These are phyloP conservation scores for Lumnitzera littorea DNA, from an alignment of 345 rosid genomes.

Conservation along the genomic window DNA sequence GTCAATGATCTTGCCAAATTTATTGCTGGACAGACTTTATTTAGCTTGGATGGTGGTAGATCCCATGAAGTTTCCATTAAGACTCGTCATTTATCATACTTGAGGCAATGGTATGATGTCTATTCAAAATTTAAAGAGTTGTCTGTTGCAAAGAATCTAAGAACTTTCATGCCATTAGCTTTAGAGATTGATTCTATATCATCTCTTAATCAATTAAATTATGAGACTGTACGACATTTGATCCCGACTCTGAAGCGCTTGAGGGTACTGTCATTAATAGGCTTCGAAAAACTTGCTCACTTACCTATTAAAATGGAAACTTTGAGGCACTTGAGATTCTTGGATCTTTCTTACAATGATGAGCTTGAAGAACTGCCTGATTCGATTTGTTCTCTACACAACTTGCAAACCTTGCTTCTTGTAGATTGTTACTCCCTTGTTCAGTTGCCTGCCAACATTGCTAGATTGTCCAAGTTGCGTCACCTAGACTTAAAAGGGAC, in stretches of 20 bases:
- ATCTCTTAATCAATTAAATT: slow-evolving; percentile 1
- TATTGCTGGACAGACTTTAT: slow-evolving; percentile 6
- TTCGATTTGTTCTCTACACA: slow-evolving; percentile 6
- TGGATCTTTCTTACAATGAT: slow-evolving; percentile 7
- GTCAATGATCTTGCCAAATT: slow-evolving; percentile 19
- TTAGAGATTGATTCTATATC: background rate
- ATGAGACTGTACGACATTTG: background rate
- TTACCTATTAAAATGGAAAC: slow-evolving; percentile 9
- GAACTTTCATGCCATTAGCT: slow-evolving; percentile 13
- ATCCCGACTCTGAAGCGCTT: slow-evolving; percentile 6
- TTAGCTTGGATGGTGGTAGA: slow-evolving; percentile 4
- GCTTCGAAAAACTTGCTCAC: background rate
- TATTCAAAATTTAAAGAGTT: slow-evolving; percentile 6
- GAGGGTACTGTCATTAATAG: slow-evolving; percentile 13
- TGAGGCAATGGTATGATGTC: slow-evolving; percentile 1
- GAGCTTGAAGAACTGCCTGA: slow-evolving; percentile 11
- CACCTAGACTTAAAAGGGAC: slow-evolving; percentile 20
- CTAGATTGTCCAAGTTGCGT: slow-evolving; percentile 13
- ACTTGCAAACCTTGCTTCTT: slow-evolving; percentile 20
- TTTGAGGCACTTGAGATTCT: slow-evolving; percentile 13
- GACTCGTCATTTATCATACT: slow-evolving; percentile 10
- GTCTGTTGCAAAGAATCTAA: background rate
- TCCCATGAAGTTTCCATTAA: background rate
- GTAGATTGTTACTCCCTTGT: slow-evolving; percentile 6
- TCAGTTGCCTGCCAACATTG: slow-evolving; percentile 12